A percentile compares a stretch with the other conserved stretches of the same genome.
Conservation (phyloP, 2,329 filamentous ascomycete genomes). For the Lanzia echinophila region DNA sequence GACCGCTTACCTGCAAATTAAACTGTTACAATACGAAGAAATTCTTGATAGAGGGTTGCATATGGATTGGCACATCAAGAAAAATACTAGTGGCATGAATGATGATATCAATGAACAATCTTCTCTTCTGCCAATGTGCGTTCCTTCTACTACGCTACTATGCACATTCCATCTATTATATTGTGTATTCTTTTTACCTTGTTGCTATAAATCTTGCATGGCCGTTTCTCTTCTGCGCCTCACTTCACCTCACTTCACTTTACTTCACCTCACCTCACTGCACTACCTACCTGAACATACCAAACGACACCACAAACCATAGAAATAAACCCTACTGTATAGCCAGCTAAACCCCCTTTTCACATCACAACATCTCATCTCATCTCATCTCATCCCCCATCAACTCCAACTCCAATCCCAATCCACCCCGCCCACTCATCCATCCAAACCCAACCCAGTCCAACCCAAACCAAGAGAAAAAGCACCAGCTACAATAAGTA, state of each 20-base stretch:
- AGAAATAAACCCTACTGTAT: not conserved
- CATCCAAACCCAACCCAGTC: no score
- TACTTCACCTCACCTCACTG: no score
- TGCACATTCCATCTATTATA: not conserved
- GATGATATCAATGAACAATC: slow-evolving; percentile 1
- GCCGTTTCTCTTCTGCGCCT: not conserved
- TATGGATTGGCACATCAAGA: slow-evolving; percentile 4
- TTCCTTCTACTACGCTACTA: no score
- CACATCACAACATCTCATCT: not conserved
- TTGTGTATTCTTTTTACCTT: not conserved
- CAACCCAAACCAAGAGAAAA: no score
- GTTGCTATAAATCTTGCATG: no score
- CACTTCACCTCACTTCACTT: no score
- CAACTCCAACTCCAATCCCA: not conserved
- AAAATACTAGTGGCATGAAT: slow-evolving; percentile 8
- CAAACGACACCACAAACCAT: not conserved
- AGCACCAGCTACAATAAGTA: no score
- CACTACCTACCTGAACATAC: not conserved
- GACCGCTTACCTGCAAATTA: slow-evolving; percentile 68
- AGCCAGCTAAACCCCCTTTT: not conserved
- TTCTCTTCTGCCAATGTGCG: not conserved
- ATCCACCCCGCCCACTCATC: not conserved
- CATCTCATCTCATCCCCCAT: not conserved
- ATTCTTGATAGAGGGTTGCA: not conserved
- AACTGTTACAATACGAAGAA: slow-evolving; percentile 9